A percentile compares a stretch with the other conserved stretches of the same genome.
These are phyloP conservation scores for Pezicula rhizophila DNA, from an alignment of 2,329 filamentous ascomycete species.

Conservation along the genomic window DNA sequence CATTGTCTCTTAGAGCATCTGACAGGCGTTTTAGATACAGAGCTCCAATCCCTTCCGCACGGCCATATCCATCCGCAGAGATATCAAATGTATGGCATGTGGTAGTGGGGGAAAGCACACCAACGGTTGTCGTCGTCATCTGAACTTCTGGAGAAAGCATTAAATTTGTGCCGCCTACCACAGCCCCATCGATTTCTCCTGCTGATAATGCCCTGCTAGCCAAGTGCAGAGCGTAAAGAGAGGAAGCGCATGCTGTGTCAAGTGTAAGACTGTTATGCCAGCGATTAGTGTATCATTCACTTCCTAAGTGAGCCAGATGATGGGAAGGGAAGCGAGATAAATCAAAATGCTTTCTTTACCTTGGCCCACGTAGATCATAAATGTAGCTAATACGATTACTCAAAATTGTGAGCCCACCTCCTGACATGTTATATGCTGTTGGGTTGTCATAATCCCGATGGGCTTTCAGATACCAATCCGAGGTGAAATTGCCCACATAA, in stretches of 20 bases:
- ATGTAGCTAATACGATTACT: slow-evolving; percentile 28
- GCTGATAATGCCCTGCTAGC: slow-evolving; percentile 41
- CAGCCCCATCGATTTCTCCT: slow-evolving; percentile 4
- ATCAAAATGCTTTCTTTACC: no score
- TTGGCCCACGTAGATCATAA: slow-evolving; percentile 25
- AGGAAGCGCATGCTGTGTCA: slow-evolving; percentile 48
- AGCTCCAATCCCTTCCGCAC: slow-evolving; percentile 54
- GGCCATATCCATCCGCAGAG: slow-evolving; percentile 54
- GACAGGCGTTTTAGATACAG: slow-evolving; percentile 51
- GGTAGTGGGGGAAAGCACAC: slow-evolving; percentile 30
- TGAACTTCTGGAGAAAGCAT: not conserved
- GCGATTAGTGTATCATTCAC: no score
- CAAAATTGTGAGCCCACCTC: not conserved
- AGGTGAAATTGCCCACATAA: no score
- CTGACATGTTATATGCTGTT: no score
- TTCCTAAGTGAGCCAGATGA: no score
- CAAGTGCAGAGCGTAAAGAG: slow-evolving; percentile 46
- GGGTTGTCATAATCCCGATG: no score
- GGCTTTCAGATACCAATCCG: no score
- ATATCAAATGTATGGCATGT: slow-evolving; percentile 51
- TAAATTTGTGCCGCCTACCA: not conserved
- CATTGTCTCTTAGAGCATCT: slow-evolving; percentile 50
- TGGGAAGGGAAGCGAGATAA: no score
- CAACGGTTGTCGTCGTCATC: not conserved
- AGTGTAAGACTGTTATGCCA: not conserved